A percentile compares a stretch with the other conserved stretches of the same genome.
phyloP scores from a whole-genome alignment of 805 yeast species.

The Ogataea haglerorum region DNA sequence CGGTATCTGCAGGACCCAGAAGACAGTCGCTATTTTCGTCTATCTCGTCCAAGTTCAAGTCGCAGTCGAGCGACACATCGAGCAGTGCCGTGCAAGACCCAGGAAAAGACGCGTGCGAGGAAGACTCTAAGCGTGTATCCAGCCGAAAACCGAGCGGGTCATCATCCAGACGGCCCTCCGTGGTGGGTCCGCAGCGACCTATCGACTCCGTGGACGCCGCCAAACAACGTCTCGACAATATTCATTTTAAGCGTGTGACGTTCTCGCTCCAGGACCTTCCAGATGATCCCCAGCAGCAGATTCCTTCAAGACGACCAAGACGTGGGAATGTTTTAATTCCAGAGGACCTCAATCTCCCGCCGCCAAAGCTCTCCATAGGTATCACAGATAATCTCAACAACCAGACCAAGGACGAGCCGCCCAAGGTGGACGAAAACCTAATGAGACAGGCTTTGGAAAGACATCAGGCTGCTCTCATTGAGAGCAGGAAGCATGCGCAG shows the following conservation, averaged over 20 bases:
- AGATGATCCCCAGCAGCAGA: conserved; percentile 59
- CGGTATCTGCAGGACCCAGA: conserved; percentile 14
- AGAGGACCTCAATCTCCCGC: conserved; percentile 61
- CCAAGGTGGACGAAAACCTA: conserved; percentile 42
- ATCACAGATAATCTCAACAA: conserved; percentile 49
- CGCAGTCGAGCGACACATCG: conserved; percentile 13
- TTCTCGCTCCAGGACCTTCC: conserved; percentile 48
- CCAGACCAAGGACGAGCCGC: conserved; percentile 25
- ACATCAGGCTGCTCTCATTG: conserved; percentile 50
- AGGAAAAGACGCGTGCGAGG: neutral
- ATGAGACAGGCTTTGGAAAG: conserved; percentile 56
- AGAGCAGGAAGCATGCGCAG: conserved; percentile 67
- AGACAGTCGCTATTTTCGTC: conserved; percentile 33
- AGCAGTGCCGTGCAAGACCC: neutral
- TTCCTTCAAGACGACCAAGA: conserved; percentile 53
- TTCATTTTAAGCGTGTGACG: conserved; percentile 43
- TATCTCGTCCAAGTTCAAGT: conserved; percentile 33
- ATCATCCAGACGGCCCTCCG: conserved; percentile 1
- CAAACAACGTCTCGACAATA: conserved; percentile 23
- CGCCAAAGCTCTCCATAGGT: conserved; percentile 65
- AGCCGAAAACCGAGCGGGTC: neutral
- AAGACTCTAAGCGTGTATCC: conserved; percentile 1
- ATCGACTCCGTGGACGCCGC: conserved; percentile 6
- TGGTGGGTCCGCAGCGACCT: neutral
- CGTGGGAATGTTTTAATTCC: conserved; percentile 58